Evolutionary conservation across 768 basidiomycete species (phyloP), one percentile per base, ranked within the genome.

Genomic region (Saitozyma sp.): DNA sequence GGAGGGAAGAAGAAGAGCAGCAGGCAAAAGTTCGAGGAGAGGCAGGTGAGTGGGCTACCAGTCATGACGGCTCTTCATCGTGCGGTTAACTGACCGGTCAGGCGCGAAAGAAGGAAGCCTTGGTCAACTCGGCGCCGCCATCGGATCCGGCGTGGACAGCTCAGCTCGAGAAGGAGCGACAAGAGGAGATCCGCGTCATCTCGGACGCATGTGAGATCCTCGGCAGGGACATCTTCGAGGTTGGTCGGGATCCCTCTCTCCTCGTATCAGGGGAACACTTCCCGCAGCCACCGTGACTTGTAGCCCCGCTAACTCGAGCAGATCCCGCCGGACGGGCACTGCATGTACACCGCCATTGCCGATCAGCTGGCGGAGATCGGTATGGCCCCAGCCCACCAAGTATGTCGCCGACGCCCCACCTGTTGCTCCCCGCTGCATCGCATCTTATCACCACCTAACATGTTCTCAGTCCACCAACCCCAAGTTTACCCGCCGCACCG

Each of bases 321-420:
- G 92, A 88, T 97, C 69, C 87, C 87, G 62, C 92, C 95, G 16
- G 95, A 98, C 71, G 95, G 95, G 0, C 94, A 98, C 71, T 98
- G 95, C 81, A 86, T 98, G 39, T 99, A 89, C 82, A 89, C 92
- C 52, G 91, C 95, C 9, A 83, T 98, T 29, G 95, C 91, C 29
- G 92, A 98, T 79, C 95, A 99, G 77, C 86, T 96, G 40, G 83
- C 82, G 50, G 71, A 89, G n/a, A 84, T 93, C 37, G 85, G 86
- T 43, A 78, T 92, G 54, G 63, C 93, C 39, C 83, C 87, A 9
- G 68, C 84, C 1, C 69, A 68, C n/a, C 59, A 71, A 59, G 78
- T 69, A 50, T 52, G 67, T 42, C 13, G 29, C 29, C 29, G 29
- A 29, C 13, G 42, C 37, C 42, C 37, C 41, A 14, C 6, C 9